These are phyloP conservation scores for Lentinula guzmanii DNA, from an alignment of 768 basidiomycete genomes.

Conservation along the genomic window DNA sequence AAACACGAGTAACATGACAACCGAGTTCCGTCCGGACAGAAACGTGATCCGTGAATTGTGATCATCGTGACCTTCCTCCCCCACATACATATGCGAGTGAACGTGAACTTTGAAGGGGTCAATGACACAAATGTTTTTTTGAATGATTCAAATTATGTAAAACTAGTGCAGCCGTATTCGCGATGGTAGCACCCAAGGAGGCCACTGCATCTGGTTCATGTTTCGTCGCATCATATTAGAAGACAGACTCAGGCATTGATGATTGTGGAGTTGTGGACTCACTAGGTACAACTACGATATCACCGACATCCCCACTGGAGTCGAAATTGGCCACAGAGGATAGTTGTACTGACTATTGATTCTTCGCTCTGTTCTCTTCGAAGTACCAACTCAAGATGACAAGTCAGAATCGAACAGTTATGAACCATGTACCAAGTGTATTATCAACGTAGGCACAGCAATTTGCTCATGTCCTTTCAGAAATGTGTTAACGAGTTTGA, in stretches of 20 bases:
- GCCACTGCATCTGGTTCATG: constrained; percentile 3
- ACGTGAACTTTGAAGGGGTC: no score
- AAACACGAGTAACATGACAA: no score
- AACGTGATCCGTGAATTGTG: no score
- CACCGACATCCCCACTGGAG: constrained; percentile 2
- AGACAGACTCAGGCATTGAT: neutral
- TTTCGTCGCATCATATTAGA: neutral
- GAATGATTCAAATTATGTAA: no score
- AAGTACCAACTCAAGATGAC: neutral
- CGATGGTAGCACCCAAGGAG: constrained; percentile 1
- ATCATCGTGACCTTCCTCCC: no score
- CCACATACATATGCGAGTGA: no score
- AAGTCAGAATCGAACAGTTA: neutral
- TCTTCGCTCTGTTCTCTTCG: neutral
- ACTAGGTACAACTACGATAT: constrained; percentile 6
- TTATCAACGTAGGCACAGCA: neutral
- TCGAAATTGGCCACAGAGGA: neutral
- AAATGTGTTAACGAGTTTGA: no score
- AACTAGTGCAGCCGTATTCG: constrained; percentile 1
- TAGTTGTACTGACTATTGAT: neutral
- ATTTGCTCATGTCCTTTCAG: neutral
- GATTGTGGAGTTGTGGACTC: no score
- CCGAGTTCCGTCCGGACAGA: no score
- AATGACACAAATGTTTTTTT: no score
- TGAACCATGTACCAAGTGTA: neutral